Evolutionary conservation across 441 rosid genomes (phyloP).

Genomic region (Dalechampia spathulata): DNA sequence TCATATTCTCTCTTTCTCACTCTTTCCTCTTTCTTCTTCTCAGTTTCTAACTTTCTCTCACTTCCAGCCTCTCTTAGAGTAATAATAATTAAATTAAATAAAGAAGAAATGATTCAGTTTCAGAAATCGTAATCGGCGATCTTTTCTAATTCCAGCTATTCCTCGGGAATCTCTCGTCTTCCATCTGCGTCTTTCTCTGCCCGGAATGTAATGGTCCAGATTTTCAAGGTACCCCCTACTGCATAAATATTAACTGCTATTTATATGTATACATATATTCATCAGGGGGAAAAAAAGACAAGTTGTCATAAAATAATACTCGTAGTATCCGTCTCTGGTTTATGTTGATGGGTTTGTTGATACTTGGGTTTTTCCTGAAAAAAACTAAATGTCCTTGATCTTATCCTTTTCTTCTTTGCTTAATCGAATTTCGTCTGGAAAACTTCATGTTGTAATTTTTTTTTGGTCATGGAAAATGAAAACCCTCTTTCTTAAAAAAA

Average conservation of each 20-base stretch:
- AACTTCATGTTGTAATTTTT: no score
- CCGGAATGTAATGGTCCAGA: constrained; percentile 37
- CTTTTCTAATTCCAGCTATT: constrained; percentile 8
- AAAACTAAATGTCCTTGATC: no score
- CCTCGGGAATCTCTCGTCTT: constrained; percentile 29
- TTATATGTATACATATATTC: no score
- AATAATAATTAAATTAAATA: no score
- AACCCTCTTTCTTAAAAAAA: neutral
- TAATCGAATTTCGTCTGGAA: no score
- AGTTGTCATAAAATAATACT: no score
- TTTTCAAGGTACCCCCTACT: constrained; percentile 36
- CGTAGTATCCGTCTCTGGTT: no score
- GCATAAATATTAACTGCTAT: neutral
- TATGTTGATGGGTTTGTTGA: no score
- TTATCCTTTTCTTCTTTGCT: no score
- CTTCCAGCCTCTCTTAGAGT: no score
- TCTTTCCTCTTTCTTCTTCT: neutral
- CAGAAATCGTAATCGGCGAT: constrained; percentile 22
- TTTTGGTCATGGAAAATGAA: neutral
- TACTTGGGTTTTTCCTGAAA: no score
- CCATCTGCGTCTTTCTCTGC: constrained; percentile 19
- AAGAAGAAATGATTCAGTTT: constrained; percentile 18
- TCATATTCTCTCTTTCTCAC: constrained; percentile 41
- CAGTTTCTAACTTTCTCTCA: constrained; percentile 22
- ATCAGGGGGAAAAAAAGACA: no score